Evolutionary conservation across 1,284 basidiomycete genomes (phyloP).

Genomic region (Irpex rosettiformis): DNA sequence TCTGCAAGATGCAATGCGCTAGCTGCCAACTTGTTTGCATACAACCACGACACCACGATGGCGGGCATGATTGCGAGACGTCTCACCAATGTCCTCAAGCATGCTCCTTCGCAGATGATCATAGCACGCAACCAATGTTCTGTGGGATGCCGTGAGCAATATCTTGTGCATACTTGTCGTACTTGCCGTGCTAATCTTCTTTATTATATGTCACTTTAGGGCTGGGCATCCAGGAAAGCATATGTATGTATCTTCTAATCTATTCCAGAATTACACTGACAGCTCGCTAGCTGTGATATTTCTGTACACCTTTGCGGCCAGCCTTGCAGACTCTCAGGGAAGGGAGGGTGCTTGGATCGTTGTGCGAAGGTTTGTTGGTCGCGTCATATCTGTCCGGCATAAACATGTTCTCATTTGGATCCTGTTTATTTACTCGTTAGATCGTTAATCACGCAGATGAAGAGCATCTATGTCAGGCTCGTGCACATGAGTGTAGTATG

Average conservation of each 20-base stretch:
- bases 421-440: constrained; percentile 31
- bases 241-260: constrained; percentile 33
- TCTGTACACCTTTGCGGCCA: constrained; percentile 16
- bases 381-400: background rate
- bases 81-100: constrained; percentile 39
- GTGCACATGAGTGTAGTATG: constrained; percentile 52
- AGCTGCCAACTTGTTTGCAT: constrained; percentile 48
- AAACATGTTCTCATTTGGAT: background rate
- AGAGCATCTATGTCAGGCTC: constrained; percentile 51
- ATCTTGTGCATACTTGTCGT: background rate
- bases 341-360: constrained; percentile 19
- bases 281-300: constrained; percentile 12
- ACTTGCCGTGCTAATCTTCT: background rate
- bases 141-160: constrained; percentile 45
- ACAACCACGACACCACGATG: constrained; percentile 40
- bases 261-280: background rate
- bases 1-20: constrained; percentile 46
- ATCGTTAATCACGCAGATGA: constrained; percentile 40
- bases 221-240: constrained; percentile 55
- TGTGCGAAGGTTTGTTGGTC: constrained; percentile 43
- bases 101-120: constrained; percentile 42
- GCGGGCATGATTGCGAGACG: constrained; percentile 46
- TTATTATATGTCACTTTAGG: constrained; percentile 26
- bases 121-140: constrained; percentile 24
- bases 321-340: constrained; percentile 12